Base-by-base conservation (phyloP, 78 protist species). In the Emiliania huxleyi region DNA sequence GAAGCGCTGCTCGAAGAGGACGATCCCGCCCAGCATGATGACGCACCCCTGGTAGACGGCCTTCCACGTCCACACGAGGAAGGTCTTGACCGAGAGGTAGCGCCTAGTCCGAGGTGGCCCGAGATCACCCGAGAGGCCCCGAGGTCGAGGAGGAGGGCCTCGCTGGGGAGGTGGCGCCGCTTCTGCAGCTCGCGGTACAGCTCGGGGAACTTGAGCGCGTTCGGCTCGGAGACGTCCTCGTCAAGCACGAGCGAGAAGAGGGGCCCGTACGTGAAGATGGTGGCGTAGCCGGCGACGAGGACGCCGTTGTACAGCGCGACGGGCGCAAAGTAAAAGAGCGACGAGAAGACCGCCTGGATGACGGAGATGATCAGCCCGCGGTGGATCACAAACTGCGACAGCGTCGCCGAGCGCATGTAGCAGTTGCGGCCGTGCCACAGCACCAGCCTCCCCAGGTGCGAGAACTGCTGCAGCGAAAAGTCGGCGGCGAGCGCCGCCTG, bases 401-500 rank as follows among this genome's bases (percentile, higher is more conserved):
- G 91, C 21, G 79, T 84, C 15, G 94, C 91, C 18, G 93, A 79
- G 77, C 92, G 91, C 44, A 84, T 56, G 87, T 81, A 95, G 26
- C 98, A 89, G 87, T 98, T 97, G 85, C 98, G 90, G 19, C 99
- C 99, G 93, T 98, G 99, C 99, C 99, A 98, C 56, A 96, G 88
- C 49, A 96, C 81, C 22, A 97, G 97, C 37, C 96, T 45, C 43
- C 90, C 37, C 37, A 98, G 89, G 94, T 96, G 94, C 55, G 91
- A 79, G 93, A 99, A 99, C 92, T 97, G 96, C 44, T 81, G 92
- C 40, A 99, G 42, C n/a, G 98, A 96, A 62, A 97, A 96, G 90
- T 99, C 99, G 0, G 99, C 99, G 1, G 99, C 99, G 42, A 97
- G 95, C 1, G 98, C 93, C 37, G 99, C 99, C 93, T 99, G 99